Conservation (phyloP, 176 grass and related monocot genomes). For the Leersia perrieri region DNA sequence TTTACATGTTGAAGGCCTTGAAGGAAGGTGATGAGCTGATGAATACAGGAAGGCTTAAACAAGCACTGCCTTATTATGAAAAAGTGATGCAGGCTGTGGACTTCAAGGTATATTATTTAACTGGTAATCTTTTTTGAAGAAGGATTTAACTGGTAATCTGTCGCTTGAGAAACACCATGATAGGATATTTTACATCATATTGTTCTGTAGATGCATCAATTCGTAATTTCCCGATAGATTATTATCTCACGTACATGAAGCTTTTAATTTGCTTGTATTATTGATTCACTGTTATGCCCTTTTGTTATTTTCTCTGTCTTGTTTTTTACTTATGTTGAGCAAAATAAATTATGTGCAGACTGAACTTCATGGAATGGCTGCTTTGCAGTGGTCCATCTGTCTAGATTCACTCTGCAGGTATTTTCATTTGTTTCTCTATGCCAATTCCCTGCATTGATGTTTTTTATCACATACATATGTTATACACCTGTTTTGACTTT, state of each 20-base stretch:
- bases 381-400: conserved; percentile 85
- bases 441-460: neutral
- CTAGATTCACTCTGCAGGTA: conserved; percentile 94
- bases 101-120: conserved; percentile 67
- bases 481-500: neutral
- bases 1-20: conserved; percentile 60
- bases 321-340: conserved; percentile 28
- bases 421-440: neutral
- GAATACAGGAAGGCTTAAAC: conserved; percentile 76
- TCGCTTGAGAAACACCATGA: neutral
- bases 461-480: neutral
- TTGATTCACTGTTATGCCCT: neutral
- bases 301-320: neutral
- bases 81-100: conserved; percentile 78
- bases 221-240: neutral
- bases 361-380: conserved; percentile 89
- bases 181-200: neutral
- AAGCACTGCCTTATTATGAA: conserved; percentile 86
- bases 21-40: conserved; percentile 82
- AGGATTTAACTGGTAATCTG: neutral
- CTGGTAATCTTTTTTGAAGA: too few relatives aligned
- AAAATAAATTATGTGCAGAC: conserved; percentile 48
- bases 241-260: neutral
- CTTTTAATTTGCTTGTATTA: neutral
- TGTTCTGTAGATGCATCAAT: neutral